These are phyloP conservation scores for Kwoniella pini DNA, from an alignment of 768 basidiomycete genomes.

Conservation along the genomic window DNA sequence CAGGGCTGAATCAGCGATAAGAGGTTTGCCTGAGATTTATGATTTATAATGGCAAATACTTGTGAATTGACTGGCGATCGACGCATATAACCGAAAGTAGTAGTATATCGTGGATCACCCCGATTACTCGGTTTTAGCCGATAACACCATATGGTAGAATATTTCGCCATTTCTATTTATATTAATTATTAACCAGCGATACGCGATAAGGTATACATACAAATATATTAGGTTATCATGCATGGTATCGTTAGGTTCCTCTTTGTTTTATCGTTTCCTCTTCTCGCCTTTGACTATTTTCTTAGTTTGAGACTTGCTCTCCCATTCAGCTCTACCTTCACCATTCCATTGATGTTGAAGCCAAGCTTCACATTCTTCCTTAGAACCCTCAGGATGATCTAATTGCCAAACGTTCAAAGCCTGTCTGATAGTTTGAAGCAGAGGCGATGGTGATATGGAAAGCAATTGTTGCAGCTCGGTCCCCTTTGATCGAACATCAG, in stretches of 20 bases:
- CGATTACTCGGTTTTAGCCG: background rate
- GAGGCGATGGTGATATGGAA: constrained; percentile 65
- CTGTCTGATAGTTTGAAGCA: constrained; percentile 67
- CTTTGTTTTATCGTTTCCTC: constrained; percentile 17
- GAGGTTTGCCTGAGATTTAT: background rate
- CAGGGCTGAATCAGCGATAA: constrained; percentile 6
- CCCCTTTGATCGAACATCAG: constrained; percentile 64
- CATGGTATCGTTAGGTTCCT: constrained; percentile 16
- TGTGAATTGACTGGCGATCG: too few species aligned
- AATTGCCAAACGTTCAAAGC: constrained; percentile 83
- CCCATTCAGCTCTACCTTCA: constrained; percentile 33
- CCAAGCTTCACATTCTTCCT: constrained; percentile 72
- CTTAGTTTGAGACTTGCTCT: constrained; percentile 13
- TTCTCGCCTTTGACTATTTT: constrained; percentile 21
- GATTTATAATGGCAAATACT: background rate
- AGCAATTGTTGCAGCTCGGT: constrained; percentile 64
- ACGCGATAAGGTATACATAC: too few species aligned
- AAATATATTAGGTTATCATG: too few species aligned
- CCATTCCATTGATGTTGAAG: constrained; percentile 54
- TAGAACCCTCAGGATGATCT: constrained; percentile 66
- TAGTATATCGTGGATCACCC: background rate
- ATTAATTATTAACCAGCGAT: too few species aligned
- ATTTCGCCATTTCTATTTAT: constrained; percentile 5
- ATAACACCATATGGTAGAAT: constrained; percentile 6
- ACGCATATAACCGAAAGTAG: background rate